Evolutionary conservation across 192 early-diverging fungal genomes (phyloP), one percentile per base, ranked within the genome.

Genomic region (Umbelopsis sp.): DNA sequence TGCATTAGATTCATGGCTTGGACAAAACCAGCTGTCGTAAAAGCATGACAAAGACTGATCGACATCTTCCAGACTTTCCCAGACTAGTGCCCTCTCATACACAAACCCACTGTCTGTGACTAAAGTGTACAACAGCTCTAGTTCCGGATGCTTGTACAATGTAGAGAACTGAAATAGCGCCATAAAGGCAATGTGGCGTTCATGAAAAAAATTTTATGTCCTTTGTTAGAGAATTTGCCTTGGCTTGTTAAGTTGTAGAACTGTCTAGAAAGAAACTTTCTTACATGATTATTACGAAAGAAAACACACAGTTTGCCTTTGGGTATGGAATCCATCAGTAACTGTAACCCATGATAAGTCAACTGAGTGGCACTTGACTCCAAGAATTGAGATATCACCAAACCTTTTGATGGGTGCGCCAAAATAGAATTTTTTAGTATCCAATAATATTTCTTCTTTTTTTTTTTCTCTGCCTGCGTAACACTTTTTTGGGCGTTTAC

Each of bases 201-300:
- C 55, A 18, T 9, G 22, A n/a, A 47, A n/a, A n/a, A n/a, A n/a
- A n/a, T 48, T 78, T 21, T 52, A 30, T 3, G 1, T 30, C 27
- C 84, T 84, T 64, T 84, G 48, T 2, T 23, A n/a, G 20, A 51
- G 12, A 49, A 25, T 45, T 47, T 47, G n/a, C 44, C 37, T 4
- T 10, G 10, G 37, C 5, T 30, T 10, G 37, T 41, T 41, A 41
- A 41, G 6, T 10, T 10, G 37, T 41, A 41, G 37, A 41, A 41
- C 37, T 49, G 20, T 49, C 15, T 21, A 49, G 33, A 46, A 15
- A 65, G n/a, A 27, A 67, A 41, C 37, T 41, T 37, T 41, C 77
- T 81, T 81, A 83, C 86, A 68, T 98, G 96, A 77, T 98, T 98
- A 79, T 97, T 97, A 66, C 95, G 85, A 83, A 98, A 98, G 45